Evolutionary conservation across 192 early-diverging fungal species (phyloP).

Genomic region (Coemansia biformis): DNA sequence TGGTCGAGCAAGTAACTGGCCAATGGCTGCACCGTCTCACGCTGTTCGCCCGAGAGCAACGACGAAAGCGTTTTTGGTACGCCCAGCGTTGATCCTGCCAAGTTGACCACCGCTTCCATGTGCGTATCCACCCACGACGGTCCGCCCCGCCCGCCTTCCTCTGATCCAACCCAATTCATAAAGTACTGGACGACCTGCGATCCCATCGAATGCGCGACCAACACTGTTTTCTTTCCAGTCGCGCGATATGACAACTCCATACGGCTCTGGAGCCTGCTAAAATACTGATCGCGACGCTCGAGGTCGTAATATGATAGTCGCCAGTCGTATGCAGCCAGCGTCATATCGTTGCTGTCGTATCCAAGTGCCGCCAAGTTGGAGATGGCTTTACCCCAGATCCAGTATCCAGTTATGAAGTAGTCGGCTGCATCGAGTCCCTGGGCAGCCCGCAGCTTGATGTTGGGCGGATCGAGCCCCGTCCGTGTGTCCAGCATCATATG

Average conservation of each 20-base stretch:
- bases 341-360: slow-evolving; percentile 85
- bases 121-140: slow-evolving; percentile 70
- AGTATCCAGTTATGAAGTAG: slow-evolving; percentile 85
- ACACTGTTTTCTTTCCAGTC: slow-evolving; percentile 53
- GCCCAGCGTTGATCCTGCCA: slow-evolving; percentile 82
- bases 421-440: slow-evolving; percentile 85
- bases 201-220: slow-evolving; percentile 56
- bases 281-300: slow-evolving; percentile 77
- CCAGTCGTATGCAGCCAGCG: slow-evolving; percentile 87
- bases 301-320: slow-evolving; percentile 71
- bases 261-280: slow-evolving; percentile 64
- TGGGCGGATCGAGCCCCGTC: slow-evolving; percentile 81
- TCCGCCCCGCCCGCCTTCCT: slow-evolving; percentile 64
- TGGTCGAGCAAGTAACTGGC: slow-evolving; percentile 76
- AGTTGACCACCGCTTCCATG: slow-evolving; percentile 74
- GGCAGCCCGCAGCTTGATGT: slow-evolving; percentile 76
- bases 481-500: slow-evolving; percentile 76
- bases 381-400: slow-evolving; percentile 83
- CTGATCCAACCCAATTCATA: slow-evolving; percentile 77
- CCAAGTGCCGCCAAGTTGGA: slow-evolving; percentile 78
- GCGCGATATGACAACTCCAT: slow-evolving; percentile 59
- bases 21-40: slow-evolving; percentile 76
- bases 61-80: slow-evolving; percentile 77
- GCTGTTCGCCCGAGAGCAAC: slow-evolving; percentile 72
- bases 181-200: slow-evolving; percentile 73